Conservation (phyloP, 2,329 filamentous ascomycete genomes). For the Penicillium sp. region DNA sequence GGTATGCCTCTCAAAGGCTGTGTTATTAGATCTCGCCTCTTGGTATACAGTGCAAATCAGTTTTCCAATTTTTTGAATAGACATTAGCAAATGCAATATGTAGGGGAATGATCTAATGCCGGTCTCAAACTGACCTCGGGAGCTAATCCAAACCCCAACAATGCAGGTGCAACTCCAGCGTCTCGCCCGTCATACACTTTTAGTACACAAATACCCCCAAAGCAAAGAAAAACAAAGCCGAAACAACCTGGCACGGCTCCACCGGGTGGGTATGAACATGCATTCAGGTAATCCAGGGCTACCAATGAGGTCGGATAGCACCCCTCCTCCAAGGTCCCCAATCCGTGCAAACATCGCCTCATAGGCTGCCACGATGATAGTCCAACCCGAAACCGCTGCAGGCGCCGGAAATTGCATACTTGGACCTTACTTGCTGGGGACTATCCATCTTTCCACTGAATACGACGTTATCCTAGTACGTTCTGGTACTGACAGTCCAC, state of each 20-base stretch:
- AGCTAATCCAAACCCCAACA: not conserved
- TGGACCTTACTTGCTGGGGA: not conserved
- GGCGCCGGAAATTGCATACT: slow-evolving; percentile 15
- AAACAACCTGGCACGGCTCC: not conserved
- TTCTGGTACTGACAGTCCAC: not conserved
- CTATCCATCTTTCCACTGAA: not conserved
- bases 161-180: not conserved
- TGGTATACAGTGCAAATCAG: not conserved
- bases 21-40: slow-evolving; percentile 10
- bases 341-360: slow-evolving; percentile 10
- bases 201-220: not conserved
- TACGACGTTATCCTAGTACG: not conserved
- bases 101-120: not conserved
- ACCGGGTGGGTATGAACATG: slow-evolving; percentile 7
- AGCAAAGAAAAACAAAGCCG: not conserved
- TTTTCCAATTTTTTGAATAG: too few relatives aligned
- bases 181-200: not conserved
- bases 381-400: slow-evolving; percentile 13
- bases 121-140: not conserved
- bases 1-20: not conserved
- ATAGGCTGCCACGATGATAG: slow-evolving; percentile 14
- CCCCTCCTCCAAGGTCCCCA: slow-evolving; percentile 21
- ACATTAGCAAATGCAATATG: not conserved
- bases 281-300: slow-evolving; percentile 8
- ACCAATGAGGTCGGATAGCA: slow-evolving; percentile 14